phyloP scores from a whole-genome alignment of 177 flowering plant species.

The Vitis hybrid region DNA sequence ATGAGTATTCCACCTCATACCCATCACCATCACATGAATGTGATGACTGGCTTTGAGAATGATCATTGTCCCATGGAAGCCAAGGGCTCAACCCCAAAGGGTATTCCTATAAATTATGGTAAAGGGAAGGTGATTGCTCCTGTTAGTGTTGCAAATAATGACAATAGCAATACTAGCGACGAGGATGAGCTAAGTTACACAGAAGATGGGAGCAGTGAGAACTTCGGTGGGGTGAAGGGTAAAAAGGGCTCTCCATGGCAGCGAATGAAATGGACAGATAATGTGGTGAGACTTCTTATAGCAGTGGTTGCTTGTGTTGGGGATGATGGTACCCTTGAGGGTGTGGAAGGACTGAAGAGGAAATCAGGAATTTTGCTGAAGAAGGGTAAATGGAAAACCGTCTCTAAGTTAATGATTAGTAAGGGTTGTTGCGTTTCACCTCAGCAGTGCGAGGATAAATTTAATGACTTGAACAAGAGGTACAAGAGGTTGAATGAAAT shows the following conservation, averaged over 20 bases:
- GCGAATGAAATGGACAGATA: slow-evolving; percentile 79
- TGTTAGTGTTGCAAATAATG: neutral
- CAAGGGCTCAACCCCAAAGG: slow-evolving; percentile 20
- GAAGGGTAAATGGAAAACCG: slow-evolving; percentile 79
- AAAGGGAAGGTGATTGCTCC: slow-evolving; percentile 34
- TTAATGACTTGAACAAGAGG: slow-evolving; percentile 75
- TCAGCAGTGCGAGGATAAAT: slow-evolving; percentile 87
- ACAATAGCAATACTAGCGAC: slow-evolving; percentile 35
- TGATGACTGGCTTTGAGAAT: slow-evolving; percentile 24
- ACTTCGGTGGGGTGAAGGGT: slow-evolving; percentile 25
- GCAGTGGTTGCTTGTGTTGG: slow-evolving; percentile 60
- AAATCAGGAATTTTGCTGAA: slow-evolving; percentile 51
- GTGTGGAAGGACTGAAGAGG: slow-evolving; percentile 41
- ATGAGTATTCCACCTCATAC: slow-evolving; percentile 17
- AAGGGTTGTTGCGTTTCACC: slow-evolving; percentile 69
- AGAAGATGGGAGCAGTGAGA: slow-evolving; percentile 43
- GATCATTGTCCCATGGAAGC: slow-evolving; percentile 29
- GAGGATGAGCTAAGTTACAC: slow-evolving; percentile 51
- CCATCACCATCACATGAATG: slow-evolving; percentile 31
- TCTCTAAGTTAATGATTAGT: slow-evolving; percentile 56
- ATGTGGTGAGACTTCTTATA: slow-evolving; percentile 60
- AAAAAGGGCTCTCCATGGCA: slow-evolving; percentile 62
- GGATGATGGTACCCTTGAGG: slow-evolving; percentile 46
- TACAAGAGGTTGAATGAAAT: slow-evolving; percentile 72
- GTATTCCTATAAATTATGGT: slow-evolving; percentile 19